phyloP scores from a whole-genome alignment of 2,329 filamentous ascomycete genomes.

The Diplodia sapinea region DNA sequence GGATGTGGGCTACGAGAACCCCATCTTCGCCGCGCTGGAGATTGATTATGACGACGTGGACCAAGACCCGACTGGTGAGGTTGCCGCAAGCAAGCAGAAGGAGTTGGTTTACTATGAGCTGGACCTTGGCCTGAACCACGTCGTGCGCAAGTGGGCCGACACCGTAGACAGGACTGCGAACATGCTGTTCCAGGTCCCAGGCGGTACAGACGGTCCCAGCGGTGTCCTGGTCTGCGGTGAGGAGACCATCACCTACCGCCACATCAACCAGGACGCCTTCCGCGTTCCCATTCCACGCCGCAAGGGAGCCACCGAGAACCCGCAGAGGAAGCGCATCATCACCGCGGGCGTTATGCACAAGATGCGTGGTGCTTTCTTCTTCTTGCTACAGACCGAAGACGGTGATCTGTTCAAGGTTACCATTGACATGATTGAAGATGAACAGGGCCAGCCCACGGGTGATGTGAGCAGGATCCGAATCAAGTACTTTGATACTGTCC shows the following conservation, averaged over 20 bases:
- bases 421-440: slow-evolving; percentile 86
- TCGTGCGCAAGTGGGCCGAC: slow-evolving; percentile 95
- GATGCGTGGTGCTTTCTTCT: slow-evolving; percentile 87
- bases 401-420: slow-evolving; percentile 98
- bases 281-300: slow-evolving; percentile 87
- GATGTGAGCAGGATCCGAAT: slow-evolving; percentile 86
- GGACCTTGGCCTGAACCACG: slow-evolving; percentile 94
- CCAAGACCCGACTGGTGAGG: slow-evolving; percentile 85
- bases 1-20: slow-evolving; percentile 96
- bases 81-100: slow-evolving; percentile 82
- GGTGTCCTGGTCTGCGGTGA: slow-evolving; percentile 94
- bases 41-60: slow-evolving; percentile 92
- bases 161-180: slow-evolving; percentile 88
- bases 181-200: slow-evolving; percentile 92
- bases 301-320: slow-evolving; percentile 87
- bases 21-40: slow-evolving; percentile 93
- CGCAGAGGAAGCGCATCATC: slow-evolving; percentile 84
- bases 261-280: slow-evolving; percentile 90
- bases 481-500: slow-evolving; percentile 98
- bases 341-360: slow-evolving; percentile 96
- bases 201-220: slow-evolving; percentile 89
- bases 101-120: slow-evolving; percentile 96
- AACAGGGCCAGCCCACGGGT: slow-evolving; percentile 75
- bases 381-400: slow-evolving; percentile 93
- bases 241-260: slow-evolving; percentile 95